phyloP scores from a whole-genome alignment of 805 yeast genomes.

The Yarrowia yakushimensis region DNA sequence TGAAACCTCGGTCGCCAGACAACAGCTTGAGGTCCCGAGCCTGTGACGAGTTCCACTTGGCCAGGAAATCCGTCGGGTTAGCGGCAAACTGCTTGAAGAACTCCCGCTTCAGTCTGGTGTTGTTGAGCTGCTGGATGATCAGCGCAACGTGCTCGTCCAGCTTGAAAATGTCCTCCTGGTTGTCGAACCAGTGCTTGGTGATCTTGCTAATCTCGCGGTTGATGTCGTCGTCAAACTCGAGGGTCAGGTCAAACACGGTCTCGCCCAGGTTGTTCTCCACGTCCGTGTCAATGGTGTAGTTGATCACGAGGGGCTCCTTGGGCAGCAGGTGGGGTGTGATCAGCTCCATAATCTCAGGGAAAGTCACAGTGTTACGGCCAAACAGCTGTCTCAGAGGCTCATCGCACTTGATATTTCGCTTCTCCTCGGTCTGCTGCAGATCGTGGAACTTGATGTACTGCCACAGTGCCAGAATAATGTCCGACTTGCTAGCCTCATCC shows the following conservation, averaged over 20 bases:
- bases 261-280: slow-evolving; percentile 74
- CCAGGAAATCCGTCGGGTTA: slow-evolving; percentile 73
- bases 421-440: slow-evolving; percentile 56
- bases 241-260: slow-evolving; percentile 69
- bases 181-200: slow-evolving; percentile 41
- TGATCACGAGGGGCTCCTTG: slow-evolving; percentile 71
- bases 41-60: slow-evolving; percentile 74
- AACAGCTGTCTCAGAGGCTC: slow-evolving; percentile 46
- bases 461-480: slow-evolving; percentile 74
- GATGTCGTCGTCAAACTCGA: slow-evolving; percentile 45
- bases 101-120: slow-evolving; percentile 60
- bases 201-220: slow-evolving; percentile 40
- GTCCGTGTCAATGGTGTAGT: slow-evolving; percentile 73
- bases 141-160: slow-evolving; percentile 46
- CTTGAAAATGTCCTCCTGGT: slow-evolving; percentile 43
- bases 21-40: slow-evolving; percentile 79
- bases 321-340: slow-evolving; percentile 68
- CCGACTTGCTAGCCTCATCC: slow-evolving; percentile 79
- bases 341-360: slow-evolving; percentile 68
- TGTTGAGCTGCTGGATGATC: slow-evolving; percentile 50
- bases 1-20: slow-evolving; percentile 84
- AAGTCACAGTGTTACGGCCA: slow-evolving; percentile 52
- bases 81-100: slow-evolving; percentile 72
- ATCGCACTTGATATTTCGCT: slow-evolving; percentile 52
- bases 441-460: slow-evolving; percentile 68